Base-by-base conservation (phyloP, 148 eudicot genomes). In the Fallopia convolvulus region DNA sequence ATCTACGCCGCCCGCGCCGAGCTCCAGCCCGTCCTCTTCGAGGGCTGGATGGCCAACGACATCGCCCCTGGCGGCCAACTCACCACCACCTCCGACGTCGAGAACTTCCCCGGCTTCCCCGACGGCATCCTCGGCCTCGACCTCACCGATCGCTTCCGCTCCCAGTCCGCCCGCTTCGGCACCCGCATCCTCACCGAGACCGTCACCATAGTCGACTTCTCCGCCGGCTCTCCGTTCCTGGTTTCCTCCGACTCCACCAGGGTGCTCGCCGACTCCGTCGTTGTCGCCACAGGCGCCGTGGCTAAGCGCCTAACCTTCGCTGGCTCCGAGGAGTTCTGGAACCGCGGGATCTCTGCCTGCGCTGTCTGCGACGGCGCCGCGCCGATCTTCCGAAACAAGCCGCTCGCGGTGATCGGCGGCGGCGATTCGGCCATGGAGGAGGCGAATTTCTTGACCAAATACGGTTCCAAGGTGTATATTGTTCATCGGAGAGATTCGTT, bases 31-130 rank as follows among this genome's bases (percentile, higher is more conserved):
- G 13, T 93, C 18, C 89, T 93, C 39, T 93, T 93, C 60, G 98
- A 93, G 52, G 98, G 98, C 0, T 91, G 90, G 91, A 87, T 91
- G 97, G 98, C 97, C 74, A 91, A 91, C 83, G 94, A 82, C 74
- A 84, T 93, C 79, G 97, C 98, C 20, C 94, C 98, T 18, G 98
- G 98, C 14, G 98, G 98, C 0, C 98, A 93, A 83, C 90, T 93
- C 48, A 93, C 97, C 30, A 93, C 98, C 82, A 93, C 98, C 70
- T 65, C 98, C 30, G 97, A 93, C 75, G 98, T 93, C 41, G 98
- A 93, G 77, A 93, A 93, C 68, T 93, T 93, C 68, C 98, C 98
- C 4, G 98, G 98, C 0, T 93, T 93, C 55, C 98, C 98, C 2
- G 88, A 82, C 0, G 97, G 92, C 2, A 85, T 93, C 39, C 74